phyloP scores from a whole-genome alignment of 2,329 filamentous ascomycete genomes.

The Helotiales sp. region DNA sequence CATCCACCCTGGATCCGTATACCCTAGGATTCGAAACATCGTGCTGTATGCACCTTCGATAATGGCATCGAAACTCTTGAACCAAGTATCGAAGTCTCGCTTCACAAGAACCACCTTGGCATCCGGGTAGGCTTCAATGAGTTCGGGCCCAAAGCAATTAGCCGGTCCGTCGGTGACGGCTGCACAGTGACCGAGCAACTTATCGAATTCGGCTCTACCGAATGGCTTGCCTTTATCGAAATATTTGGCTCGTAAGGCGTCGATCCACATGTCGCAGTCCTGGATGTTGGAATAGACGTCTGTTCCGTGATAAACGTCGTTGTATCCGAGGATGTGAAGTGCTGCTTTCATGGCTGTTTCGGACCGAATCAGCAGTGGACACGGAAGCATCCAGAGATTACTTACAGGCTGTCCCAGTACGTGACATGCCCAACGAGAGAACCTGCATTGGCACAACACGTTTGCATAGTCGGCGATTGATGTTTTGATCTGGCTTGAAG shows the following conservation, averaged over 20 bases:
- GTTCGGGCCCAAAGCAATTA: slow-evolving; percentile 8
- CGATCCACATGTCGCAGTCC: slow-evolving; percentile 33
- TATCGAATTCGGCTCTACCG: slow-evolving; percentile 19
- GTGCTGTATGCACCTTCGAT: neutral
- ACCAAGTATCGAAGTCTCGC: slow-evolving; percentile 11
- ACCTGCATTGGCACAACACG: slow-evolving; percentile 28
- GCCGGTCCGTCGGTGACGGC: slow-evolving; percentile 9
- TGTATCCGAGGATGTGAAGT: slow-evolving; percentile 23
- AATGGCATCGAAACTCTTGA: slow-evolving; percentile 17
- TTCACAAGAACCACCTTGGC: slow-evolving; percentile 16
- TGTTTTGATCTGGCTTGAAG: slow-evolving; percentile 12
- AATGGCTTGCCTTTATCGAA: slow-evolving; percentile 24
- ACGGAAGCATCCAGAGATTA: neutral
- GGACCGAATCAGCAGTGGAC: neutral
- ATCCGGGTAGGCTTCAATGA: slow-evolving; percentile 15
- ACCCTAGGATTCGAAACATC: neutral
- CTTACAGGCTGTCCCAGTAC: slow-evolving; percentile 30
- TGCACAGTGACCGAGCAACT: slow-evolving; percentile 19
- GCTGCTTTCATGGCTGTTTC: slow-evolving; percentile 23
- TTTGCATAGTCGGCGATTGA: slow-evolving; percentile 14
- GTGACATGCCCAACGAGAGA: slow-evolving; percentile 24
- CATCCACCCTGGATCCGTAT: neutral
- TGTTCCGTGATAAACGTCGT: slow-evolving; percentile 9
- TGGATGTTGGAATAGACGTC: slow-evolving; percentile 17
- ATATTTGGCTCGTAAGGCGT: slow-evolving; percentile 35